Evolutionary conservation across 352 stramenopile genomes (phyloP), one percentile per base, ranked within the genome.

Genomic region (Pythium phragmiticola): DNA sequence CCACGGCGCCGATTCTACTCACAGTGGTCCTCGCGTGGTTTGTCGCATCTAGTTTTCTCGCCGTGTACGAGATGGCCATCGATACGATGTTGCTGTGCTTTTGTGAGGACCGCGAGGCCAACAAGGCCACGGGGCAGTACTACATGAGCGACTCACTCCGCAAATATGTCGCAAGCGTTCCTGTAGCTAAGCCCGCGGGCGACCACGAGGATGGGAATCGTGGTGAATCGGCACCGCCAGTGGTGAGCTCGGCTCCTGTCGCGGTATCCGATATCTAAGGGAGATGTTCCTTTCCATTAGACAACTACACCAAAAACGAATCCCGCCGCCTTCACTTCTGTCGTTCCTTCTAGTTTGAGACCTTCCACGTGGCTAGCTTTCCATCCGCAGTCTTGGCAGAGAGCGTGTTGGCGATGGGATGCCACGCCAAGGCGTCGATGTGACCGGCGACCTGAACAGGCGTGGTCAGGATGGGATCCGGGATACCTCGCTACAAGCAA

Each of bases 41-140:
- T 66, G 77, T 91, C n/a, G 68, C 75, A 9, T 91, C 80, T 6
- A 68, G 78, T 3, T 99, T 99, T 66, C 89, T 96, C 49, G 88
- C 93, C 50, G 87, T 98, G 12, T 99, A 98, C 73, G 91, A 97
- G 45, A 92, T 97, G 36, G 86, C 87, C 14, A 98, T 99, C 55
- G 87, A 95, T 57, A 98, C 94, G 9, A 97, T 99, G 14, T 74
- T 99, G 45, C 81, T 99, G 45, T 99, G 95, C 73, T 99, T 99
- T 58, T 96, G 98, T 48, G 95, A 97, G 14, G 96, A 99, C 69
- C 82, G 74, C 3, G 73, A 80, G 21, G 50, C 86, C 16, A 88
- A 94, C 51, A 73, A 75, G 7, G 79, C 86, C 11, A 69, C 37
- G 9, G 69, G 75, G 4, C 90, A 83, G 21, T 78, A 83, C 37